Evolutionary conservation across 495 filamentous ascomycete species (phyloP).

Genomic region (Hypoxylon cercidicola): DNA sequence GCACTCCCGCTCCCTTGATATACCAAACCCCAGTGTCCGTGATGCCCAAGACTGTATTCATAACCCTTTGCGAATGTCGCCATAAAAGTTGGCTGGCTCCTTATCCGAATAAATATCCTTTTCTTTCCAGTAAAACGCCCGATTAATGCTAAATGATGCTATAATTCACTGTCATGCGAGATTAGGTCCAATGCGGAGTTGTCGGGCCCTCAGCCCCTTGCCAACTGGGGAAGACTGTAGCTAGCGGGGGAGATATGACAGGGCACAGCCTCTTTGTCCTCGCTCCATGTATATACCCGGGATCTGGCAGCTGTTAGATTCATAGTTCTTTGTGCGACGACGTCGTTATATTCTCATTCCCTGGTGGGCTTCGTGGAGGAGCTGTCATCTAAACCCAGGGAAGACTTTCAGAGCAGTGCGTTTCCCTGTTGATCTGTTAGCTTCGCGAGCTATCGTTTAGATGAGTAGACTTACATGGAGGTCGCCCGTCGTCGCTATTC

Average conservation of each 20-base stretch:
- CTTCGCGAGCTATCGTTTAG: neutral
- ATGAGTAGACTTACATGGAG: slow-evolving; percentile 38
- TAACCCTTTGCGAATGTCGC: slow-evolving; percentile 16
- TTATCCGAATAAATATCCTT: slow-evolving; percentile 27
- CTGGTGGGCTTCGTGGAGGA: no score
- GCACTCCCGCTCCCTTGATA: slow-evolving; percentile 27
- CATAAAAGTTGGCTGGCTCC: neutral
- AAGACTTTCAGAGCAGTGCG: slow-evolving; percentile 38
- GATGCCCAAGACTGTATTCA: slow-evolving; percentile 13
- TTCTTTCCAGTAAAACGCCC: slow-evolving; percentile 29
- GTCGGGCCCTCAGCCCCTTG: no score
- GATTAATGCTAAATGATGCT: slow-evolving; percentile 32
- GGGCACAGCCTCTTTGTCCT: no score
- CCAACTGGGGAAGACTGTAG: no score
- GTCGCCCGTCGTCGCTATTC: slow-evolving; percentile 46
- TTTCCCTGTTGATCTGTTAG: slow-evolving; percentile 38
- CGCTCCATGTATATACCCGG: no score
- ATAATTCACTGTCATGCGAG: slow-evolving; percentile 14
- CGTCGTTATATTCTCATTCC: no score
- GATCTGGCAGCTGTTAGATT: no score
- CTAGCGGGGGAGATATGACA: no score
- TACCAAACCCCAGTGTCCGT: slow-evolving; percentile 20
- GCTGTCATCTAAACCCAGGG: slow-evolving; percentile 38
- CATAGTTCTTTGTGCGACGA: no score
- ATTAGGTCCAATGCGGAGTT: no score